Evolutionary conservation across 2,329 filamentous ascomycete genomes (phyloP).

Genomic region (Emmonsiellopsis sp.): DNA sequence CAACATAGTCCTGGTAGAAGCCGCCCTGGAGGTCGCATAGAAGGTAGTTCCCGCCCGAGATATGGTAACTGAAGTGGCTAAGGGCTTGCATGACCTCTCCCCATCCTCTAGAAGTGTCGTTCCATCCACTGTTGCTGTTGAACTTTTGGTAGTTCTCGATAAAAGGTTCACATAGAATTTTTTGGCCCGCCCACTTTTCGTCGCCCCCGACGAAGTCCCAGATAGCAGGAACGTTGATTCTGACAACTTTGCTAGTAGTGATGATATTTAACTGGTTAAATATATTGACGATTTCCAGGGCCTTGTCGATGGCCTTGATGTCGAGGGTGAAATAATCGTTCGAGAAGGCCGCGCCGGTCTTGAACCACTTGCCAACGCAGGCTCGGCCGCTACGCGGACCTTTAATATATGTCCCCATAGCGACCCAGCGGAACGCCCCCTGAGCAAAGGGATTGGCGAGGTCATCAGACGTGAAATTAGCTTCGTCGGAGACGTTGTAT

Average conservation of each 20-base stretch:
- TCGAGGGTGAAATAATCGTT: conserved; percentile 29
- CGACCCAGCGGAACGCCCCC: conserved; percentile 6
- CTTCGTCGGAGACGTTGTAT: conserved; percentile 2
- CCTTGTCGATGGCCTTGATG: conserved; percentile 28
- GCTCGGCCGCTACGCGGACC: conserved; percentile 24
- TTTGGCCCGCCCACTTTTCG: conserved; percentile 13
- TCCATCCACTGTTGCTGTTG: conserved; percentile 39
- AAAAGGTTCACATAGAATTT: conserved; percentile 28
- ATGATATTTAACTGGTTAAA: conserved; percentile 28
- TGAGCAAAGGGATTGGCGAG: conserved; percentile 3
- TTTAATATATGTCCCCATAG: conserved; percentile 20
- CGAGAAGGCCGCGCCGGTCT: conserved; percentile 26
- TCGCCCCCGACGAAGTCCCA: conserved; percentile 19
- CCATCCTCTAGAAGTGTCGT: conserved; percentile 21
- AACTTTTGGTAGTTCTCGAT: conserved; percentile 37
- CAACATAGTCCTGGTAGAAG: conserved; percentile 25
- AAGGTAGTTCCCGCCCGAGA: conserved; percentile 28
- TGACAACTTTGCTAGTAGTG: conserved; percentile 23
- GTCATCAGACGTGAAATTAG: not conserved
- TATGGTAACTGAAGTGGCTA: conserved; percentile 38
- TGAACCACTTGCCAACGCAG: conserved; percentile 34
- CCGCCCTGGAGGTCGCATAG: conserved; percentile 39
- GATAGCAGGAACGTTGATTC: conserved; percentile 29
- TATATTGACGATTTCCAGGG: conserved; percentile 27
- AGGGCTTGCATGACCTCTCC: conserved; percentile 33